Evolutionary conservation across 192 early-diverging fungal species (phyloP), one percentile per base, ranked within the genome.

Genomic region (Coemansia sp.): DNA sequence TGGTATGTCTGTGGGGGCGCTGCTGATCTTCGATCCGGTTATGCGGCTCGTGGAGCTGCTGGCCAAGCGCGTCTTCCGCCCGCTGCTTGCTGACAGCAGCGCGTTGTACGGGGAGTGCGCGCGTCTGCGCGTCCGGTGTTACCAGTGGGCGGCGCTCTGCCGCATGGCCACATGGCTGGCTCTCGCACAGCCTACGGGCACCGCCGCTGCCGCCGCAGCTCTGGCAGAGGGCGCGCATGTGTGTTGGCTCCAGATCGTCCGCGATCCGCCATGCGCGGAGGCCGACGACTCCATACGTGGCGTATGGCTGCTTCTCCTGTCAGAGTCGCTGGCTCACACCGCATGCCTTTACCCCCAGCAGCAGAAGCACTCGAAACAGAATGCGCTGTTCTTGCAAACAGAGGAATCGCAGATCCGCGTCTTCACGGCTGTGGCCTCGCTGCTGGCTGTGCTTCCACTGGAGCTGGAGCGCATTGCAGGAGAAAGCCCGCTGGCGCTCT

Each of bases 71-170:
- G 0, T 65, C 15, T 79, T 79, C 58, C 34, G 57, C n/a, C 58
- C 64, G 6, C 35, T 21, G 1, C 23, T 66, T 30, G 30, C 30
- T 30, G 30, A 5, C 5, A 41, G 39, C 39, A 5, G 39, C 1
- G 39, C 39, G 39, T 70, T 73, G 20, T 81, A 69, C 26, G 1
- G 3, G 14, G 49, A 52, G 11, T 52, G 49, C 11, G 59, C 69
- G 7, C 49, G 48, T 14, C 63, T 55, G 51, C 66, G 66, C 30
- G 66, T 63, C 48, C 72, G 78, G 6, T 81, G 78, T 59, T 81
- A 81, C 60, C 78, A 81, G 60, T 81, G 78, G 78, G 72, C 78
- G 2, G 69, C 70, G 0, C 52, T 81, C 0, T 81, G 78, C 16
- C 78, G 64, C 4, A 16, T 68, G 6, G 48, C 63, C 35, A 72